Percentiles rank a stretch among this genome's conserved stretches.
phyloP scores from a whole-genome alignment of 1,139 yeast genomes.

The Blastobotrys persicus region DNA sequence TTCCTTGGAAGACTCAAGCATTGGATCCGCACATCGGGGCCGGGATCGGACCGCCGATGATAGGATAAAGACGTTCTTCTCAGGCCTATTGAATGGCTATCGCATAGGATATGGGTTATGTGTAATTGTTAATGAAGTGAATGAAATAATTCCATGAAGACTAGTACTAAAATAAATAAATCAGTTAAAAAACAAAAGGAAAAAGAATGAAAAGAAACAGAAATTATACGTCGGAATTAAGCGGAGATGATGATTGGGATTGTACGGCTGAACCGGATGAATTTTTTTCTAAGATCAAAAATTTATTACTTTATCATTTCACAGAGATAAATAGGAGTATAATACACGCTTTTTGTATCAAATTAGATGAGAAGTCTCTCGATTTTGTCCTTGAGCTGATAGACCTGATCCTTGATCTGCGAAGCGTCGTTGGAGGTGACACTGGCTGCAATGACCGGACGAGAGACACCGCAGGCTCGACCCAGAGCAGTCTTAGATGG shows the following conservation, averaged over 20 bases:
- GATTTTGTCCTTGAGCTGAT: constrained; percentile 97
- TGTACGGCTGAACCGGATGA: background rate
- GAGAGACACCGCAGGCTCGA: constrained; percentile 99
- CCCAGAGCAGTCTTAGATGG: constrained; percentile 99
- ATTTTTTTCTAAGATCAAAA: background rate
- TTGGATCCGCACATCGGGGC: no score
- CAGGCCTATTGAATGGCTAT: no score
- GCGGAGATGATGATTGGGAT: background rate
- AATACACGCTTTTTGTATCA: background rate
- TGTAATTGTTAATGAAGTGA: no score
- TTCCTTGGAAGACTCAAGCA: no score
- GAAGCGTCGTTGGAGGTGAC: constrained; percentile 98
- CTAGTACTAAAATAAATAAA: no score
- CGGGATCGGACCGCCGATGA: no score
- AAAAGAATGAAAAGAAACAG: no score
- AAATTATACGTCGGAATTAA: no score
- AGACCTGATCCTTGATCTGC: constrained; percentile 94
- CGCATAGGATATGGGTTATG: no score
- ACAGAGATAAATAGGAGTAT: background rate
- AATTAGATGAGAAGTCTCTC: constrained; percentile 89
- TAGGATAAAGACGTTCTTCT: no score
- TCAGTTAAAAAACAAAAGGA: no score
- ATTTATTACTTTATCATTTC: background rate
- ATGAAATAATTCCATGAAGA: no score
- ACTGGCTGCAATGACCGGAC: constrained; percentile 98